phyloP scores from a whole-genome alignment of 495 filamentous ascomycete species.

The Penicillium maclennaniae region DNA sequence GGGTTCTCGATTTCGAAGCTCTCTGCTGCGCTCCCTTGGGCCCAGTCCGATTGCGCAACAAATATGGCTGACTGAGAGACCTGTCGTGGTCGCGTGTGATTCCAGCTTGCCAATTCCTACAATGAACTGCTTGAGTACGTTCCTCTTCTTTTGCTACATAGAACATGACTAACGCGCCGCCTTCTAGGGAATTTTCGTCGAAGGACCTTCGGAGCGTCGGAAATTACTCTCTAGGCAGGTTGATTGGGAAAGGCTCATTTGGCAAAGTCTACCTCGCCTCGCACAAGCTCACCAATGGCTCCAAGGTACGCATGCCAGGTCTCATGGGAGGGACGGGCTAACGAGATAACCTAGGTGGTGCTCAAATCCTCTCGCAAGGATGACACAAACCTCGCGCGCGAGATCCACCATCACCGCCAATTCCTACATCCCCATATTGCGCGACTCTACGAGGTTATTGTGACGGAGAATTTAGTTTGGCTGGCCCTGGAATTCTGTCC shows the following conservation, averaged over 20 bases:
- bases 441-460: constrained; percentile 93
- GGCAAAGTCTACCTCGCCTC: constrained; percentile 96
- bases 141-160: background rate
- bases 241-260: constrained; percentile 97
- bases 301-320: constrained; percentile 63
- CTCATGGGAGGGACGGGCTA: background rate
- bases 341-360: constrained; percentile 65
- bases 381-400: constrained; percentile 89
- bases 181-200: constrained; percentile 82
- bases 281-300: constrained; percentile 97
- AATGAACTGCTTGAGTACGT: constrained; percentile 91
- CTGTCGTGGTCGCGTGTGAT: constrained; percentile 12
- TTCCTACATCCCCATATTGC: constrained; percentile 98
- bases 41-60: constrained; percentile 2
- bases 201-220: constrained; percentile 87
- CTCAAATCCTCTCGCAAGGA: constrained; percentile 97
- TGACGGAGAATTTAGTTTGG: constrained; percentile 93
- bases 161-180: constrained; percentile 10
- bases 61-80: constrained; percentile 20
- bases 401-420: constrained; percentile 98
- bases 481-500: constrained; percentile 95
- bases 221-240: constrained; percentile 84
- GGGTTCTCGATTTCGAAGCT: background rate
- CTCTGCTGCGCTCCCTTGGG: background rate
- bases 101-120: constrained; percentile 92